These are phyloP conservation scores for Magnaporthiopsis poae DNA, from an alignment of 2,329 filamentous ascomycete genomes.

Conservation along the genomic window DNA sequence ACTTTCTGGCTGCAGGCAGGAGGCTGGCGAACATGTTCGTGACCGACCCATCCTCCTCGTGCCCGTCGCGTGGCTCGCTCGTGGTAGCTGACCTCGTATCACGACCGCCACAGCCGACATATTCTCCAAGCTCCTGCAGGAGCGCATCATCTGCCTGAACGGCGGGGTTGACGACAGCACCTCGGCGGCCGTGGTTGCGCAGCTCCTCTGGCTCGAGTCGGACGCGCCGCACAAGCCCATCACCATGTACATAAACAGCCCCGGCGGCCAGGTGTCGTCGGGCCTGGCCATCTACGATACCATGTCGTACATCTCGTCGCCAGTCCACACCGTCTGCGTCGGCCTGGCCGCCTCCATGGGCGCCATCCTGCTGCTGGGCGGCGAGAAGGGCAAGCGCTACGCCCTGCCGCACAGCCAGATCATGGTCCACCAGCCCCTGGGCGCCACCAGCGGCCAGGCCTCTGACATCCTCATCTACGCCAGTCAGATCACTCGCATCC, in stretches of 20 bases:
- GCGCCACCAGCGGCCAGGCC: conserved; percentile 56
- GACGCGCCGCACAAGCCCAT: conserved; percentile 92
- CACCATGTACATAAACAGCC: conserved; percentile 95
- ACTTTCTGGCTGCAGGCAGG: conserved; percentile 44
- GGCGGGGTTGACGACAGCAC: conserved; percentile 82
- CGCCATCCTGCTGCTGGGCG: conserved; percentile 75
- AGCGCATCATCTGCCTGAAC: conserved; percentile 90
- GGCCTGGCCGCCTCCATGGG: conserved; percentile 95
- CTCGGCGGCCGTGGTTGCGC: conserved; percentile 88
- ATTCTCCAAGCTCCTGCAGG: conserved; percentile 72
- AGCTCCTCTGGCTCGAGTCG: conserved; percentile 94
- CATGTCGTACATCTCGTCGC: conserved; percentile 90
- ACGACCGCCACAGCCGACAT: conserved; percentile 55
- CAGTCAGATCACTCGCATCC: conserved; percentile 83
- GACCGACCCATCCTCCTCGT: neutral
- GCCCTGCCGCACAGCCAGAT: conserved; percentile 87
- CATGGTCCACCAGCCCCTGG: conserved; percentile 94
- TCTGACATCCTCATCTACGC: conserved; percentile 92
- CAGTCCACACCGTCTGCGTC: conserved; percentile 88
- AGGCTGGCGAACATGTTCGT: conserved; percentile 68
- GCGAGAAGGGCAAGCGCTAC: conserved; percentile 73
- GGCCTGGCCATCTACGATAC: conserved; percentile 92
- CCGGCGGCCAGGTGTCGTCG: conserved; percentile 84
- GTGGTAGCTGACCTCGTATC: neutral
- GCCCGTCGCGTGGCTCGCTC: neutral